Evolutionary conservation across 805 yeast species (phyloP), one percentile per base, ranked within the genome.

Genomic region (Trichomonascus vanleenenianus): DNA sequence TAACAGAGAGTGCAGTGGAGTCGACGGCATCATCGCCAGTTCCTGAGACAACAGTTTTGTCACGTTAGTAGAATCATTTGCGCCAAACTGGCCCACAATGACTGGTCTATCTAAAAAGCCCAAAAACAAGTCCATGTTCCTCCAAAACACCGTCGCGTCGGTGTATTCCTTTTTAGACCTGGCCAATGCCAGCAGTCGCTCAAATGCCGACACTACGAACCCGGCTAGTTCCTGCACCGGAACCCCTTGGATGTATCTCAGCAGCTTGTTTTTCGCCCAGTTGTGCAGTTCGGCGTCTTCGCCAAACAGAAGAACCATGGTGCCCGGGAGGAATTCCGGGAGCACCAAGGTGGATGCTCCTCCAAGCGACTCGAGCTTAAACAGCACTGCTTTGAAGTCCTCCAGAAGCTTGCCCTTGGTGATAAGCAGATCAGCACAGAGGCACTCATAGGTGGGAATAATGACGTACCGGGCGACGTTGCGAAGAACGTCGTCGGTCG

Each of bases 181-280:
- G 5, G 38, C 38, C 19, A 10, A 11, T 10, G 16, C 38, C 16
- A 34, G 4, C 15, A 34, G 14, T 20, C 12, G 22, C 12, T 34
- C 16, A 16, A 34, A 34, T 6, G 20, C 16, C 9, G 19, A 3
- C 3, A 16, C 27, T 4, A 22, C 27, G 27, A 22, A 22, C 8
- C 27, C 27, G 7, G 27, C 27, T 34, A 14, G 20, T 15, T 18
- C 12, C 38, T 16, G 3, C 12, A 16, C 16, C 3, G 38, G 16
- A 5, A 6, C 6, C 35, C 16, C 16, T 12, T 14, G 38, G 6
- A 14, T 34, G 6, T 14, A 10, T 11, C 19, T 7, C 20, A 18
- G 16, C 38, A 34, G 7, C 38, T 16, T 34, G 16, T 15, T 15
- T 39, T 39, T 39, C 16, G 51, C 49, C 51, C 51, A 48, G 3